Evolutionary conservation across 352 stramenopile genomes (phyloP).

Genomic region (Pythium insidiosum): DNA sequence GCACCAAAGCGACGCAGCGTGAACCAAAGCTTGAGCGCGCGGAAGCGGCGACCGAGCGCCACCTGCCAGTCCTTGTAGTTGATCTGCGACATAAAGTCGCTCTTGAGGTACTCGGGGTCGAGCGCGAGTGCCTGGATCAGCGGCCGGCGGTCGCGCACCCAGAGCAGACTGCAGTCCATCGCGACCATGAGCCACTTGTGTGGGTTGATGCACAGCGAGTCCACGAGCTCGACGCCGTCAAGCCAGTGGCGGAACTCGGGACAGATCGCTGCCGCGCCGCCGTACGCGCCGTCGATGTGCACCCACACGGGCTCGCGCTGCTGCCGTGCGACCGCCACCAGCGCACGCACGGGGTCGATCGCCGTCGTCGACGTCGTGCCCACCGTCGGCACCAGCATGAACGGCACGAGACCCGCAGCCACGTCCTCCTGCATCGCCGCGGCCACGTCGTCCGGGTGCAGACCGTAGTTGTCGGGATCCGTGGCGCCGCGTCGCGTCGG

Average conservation of each 20-base stretch:
- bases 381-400: constrained; percentile 50
- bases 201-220: constrained; percentile 65
- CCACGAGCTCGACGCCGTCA: constrained; percentile 39
- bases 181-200: constrained; percentile 76
- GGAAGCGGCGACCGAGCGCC: constrained; percentile 53
- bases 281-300: constrained; percentile 58
- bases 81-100: constrained; percentile 42
- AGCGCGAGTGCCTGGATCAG: constrained; percentile 46
- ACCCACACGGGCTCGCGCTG: constrained; percentile 41
- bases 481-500: constrained; percentile 30
- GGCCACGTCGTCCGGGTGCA: constrained; percentile 38
- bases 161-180: constrained; percentile 59
- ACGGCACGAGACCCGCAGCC: constrained; percentile 37
- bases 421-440: constrained; percentile 42
- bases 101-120: constrained; percentile 64
- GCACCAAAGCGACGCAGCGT: constrained; percentile 59
- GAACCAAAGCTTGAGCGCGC: constrained; percentile 65
- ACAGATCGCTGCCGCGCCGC: constrained; percentile 36
- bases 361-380: constrained; percentile 54
- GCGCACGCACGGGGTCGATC: constrained; percentile 35
- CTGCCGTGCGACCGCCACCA: constrained; percentile 26
- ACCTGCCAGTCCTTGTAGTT: constrained; percentile 79
- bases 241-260: constrained; percentile 44
- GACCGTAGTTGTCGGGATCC: constrained; percentile 38
- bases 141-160: constrained; percentile 47